Evolutionary conservation across 257 asterid species (phyloP).

Genomic region (Prunella vulgaris): DNA sequence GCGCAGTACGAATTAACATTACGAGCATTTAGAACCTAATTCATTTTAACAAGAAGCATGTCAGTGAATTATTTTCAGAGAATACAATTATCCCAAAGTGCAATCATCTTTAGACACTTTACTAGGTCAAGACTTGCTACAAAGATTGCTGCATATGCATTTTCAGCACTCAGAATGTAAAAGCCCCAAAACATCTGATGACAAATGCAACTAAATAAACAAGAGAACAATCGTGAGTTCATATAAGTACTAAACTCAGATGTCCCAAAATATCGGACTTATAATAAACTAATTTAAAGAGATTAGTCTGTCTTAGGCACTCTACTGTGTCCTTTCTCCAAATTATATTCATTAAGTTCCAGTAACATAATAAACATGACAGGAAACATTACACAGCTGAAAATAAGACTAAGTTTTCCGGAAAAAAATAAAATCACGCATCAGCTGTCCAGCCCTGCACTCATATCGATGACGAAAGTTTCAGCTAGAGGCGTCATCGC

Average conservation of each 20-base stretch:
- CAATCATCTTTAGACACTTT: neutral
- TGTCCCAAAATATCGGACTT: no score
- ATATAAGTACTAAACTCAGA: neutral
- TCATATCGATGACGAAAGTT: conserved; percentile 78
- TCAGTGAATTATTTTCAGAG: neutral
- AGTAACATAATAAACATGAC: conserved; percentile 21
- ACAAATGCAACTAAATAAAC: neutral
- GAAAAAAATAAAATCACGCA: conserved; percentile 5
- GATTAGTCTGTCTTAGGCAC: conserved; percentile 31
- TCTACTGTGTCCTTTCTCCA: conserved; percentile 78
- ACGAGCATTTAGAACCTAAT: no score
- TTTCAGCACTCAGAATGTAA: neutral
- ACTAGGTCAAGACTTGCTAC: neutral
- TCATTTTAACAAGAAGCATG: no score
- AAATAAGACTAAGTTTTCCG: neutral
- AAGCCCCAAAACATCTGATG: neutral
- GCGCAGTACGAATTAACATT: no score
- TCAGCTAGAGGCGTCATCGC: conserved; percentile 96
- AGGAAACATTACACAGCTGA: conserved; percentile 22
- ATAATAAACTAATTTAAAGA: no score
- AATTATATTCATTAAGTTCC: conserved; percentile 63
- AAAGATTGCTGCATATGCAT: neutral
- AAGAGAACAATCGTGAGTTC: neutral
- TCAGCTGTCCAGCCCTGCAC: conserved; percentile 90
- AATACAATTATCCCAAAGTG: neutral